Evolutionary conservation across 1,284 basidiomycete species (phyloP), one percentile per base, ranked within the genome.

Genomic region (Puccinia coronata): DNA sequence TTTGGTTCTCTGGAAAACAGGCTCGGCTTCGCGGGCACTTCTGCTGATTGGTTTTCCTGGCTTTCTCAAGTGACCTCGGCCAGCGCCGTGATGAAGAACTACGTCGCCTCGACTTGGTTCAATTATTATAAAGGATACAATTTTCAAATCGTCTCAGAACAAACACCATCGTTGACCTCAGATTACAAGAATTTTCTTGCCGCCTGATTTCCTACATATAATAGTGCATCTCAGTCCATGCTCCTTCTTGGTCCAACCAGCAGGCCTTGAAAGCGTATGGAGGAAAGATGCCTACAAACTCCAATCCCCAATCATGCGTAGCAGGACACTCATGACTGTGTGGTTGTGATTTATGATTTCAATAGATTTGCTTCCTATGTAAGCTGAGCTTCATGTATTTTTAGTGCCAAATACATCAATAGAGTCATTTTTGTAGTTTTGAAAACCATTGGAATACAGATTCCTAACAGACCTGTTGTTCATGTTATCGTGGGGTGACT

Each of bases 31-130:
- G 74, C 76, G 1, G 84, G 83, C 11, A 70, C 82, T 18, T 83
- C 83, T 41, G 55, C 80, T 9, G 82, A 84, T 5, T 83, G 85
- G 11, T 73, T 86, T 20, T 82, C 75, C 0, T 87, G 86, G 84
- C 79, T 85, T 31, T 55, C 85, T 51, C 82, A 84, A 2, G 79
- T 84, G 23, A 76, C 83, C 25, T 83, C 83, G 16, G 83, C 84
- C 9, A 74, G 74, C 14, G 4, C 76, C 14, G 75, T 83, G 2
- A 83, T 87, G 69, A 84, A 84, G 41, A 83, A 86, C 75, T 83
- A 85, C 74, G 77, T 86, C 34, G 82, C 83, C 12, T 77, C 84
- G 43, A 85, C 86, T 8, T 87, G 86, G 86, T 86, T 85, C 83
- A 86, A 86, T 72, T 85, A 84, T 34, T 55, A 61, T 16, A 84